Evolutionary conservation across 192 early-diverging fungal genomes (phyloP), one percentile per base, ranked within the genome.

Genomic region (Coemansia sp.): DNA sequence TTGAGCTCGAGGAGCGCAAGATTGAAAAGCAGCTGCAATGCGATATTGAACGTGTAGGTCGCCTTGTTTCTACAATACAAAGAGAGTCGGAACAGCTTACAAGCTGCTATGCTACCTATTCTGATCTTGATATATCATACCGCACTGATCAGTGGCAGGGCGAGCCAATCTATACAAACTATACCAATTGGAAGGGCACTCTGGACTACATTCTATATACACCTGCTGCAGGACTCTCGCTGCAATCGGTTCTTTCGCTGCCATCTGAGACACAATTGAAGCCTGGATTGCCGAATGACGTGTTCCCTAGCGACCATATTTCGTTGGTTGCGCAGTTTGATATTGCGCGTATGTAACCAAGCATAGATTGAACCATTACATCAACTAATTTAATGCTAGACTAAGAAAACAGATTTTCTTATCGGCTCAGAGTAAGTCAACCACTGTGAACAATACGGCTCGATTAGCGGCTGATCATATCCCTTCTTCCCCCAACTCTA

Each of bases 151-250:
- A 83, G 63, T 83, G 80, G 80, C n/a, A 57, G 22, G 81, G 81
- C 46, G 81, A 83, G 61, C 81, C 81, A 11, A 72, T 72, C 6
- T 83, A 70, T 53, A 83, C 81, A 8, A 79, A 78, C 66, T 83
- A 83, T 24, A 64, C 76, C 1, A 46, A 65, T 21, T 83, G 81
- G 81, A 83, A 79, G 57, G 81, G 81, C 19, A 83, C 81, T 14
- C 57, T 83, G 51, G 81, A 83, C 32, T 83, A 83, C 31, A 83
- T 83, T 3, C 79, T 83, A 31, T 75, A 55, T 32, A 32, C 59
- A 25, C 69, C 76, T 4, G 64, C 22, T 0, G 23, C 8, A 2
- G 55, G 64, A 9, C 54, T 83, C 8, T 36, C 59, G 7, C 52
- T 67, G 24, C 66, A 59, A 30, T 61, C 69, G 7, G 58, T 83